These are phyloP conservation scores for Hymenoscyphus salicellus DNA, from an alignment of 2,329 filamentous ascomycete genomes.

Conservation along the genomic window DNA sequence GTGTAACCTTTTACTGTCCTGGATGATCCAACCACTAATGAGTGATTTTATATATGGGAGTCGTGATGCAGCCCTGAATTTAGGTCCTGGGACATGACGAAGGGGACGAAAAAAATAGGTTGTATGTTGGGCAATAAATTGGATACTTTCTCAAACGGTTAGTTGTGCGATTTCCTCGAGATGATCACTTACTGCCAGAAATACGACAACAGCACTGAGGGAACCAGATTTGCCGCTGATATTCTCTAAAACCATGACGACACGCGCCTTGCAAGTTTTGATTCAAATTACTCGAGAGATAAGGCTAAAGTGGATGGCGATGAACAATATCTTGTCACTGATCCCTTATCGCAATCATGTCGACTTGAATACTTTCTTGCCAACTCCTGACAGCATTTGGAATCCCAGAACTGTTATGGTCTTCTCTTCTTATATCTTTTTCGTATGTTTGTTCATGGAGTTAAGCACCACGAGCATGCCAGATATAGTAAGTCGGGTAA, in stretches of 20 bases:
- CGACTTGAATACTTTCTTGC: too few species aligned
- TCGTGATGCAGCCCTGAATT: background rate
- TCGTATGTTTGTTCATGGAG: too few species aligned
- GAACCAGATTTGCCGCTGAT: background rate
- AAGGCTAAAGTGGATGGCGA: background rate
- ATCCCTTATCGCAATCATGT: too few species aligned
- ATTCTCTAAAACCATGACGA: background rate
- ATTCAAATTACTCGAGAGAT: background rate
- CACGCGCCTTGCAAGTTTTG: background rate
- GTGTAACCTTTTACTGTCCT: conserved; percentile 1
- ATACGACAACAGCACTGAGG: background rate
- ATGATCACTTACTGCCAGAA: background rate
- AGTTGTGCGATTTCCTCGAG: background rate
- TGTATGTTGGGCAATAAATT: background rate
- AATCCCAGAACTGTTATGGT: too few species aligned
- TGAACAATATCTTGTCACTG: background rate
- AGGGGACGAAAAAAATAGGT: background rate
- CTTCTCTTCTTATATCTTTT: too few species aligned
- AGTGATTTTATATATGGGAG: background rate
- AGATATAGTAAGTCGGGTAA: too few species aligned
- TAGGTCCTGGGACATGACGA: background rate
- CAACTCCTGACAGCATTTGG: too few species aligned
- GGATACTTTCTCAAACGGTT: background rate
- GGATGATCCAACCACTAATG: background rate
- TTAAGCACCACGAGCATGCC: too few species aligned